These are phyloP conservation scores for Harringtonia lauricola DNA, from an alignment of 2,329 filamentous ascomycete species.

Conservation along the genomic window DNA sequence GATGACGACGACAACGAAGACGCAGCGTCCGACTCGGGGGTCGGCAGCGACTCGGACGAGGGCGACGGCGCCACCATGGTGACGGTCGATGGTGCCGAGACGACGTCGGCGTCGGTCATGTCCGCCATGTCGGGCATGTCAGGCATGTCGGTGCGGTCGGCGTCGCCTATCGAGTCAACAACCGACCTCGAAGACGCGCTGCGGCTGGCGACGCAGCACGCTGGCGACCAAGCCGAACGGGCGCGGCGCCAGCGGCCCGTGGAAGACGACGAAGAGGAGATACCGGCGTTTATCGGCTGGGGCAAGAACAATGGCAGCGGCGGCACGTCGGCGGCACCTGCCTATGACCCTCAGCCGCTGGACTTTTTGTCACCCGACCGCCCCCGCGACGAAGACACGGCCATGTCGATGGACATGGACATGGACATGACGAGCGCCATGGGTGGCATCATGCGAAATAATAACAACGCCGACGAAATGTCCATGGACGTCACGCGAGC, in stretches of 20 bases:
- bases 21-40: constrained; percentile 35
- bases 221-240: constrained; percentile 33
- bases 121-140: constrained; percentile 30
- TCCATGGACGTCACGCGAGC: constrained; percentile 91
- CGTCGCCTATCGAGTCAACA: constrained; percentile 52
- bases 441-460: constrained; percentile 27
- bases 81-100: constrained; percentile 71
- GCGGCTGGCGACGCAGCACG: constrained; percentile 61
- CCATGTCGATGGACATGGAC: constrained; percentile 27
- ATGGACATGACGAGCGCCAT: constrained; percentile 49
- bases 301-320: constrained; percentile 38
- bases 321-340: constrained; percentile 10
- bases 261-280: constrained; percentile 57
- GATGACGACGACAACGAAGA: constrained; percentile 41
- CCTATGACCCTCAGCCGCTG: constrained; percentile 6
- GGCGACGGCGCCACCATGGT: constrained; percentile 67
- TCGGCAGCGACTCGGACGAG: constrained; percentile 48
- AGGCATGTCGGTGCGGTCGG: constrained; percentile 38
- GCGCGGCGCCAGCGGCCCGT: constrained; percentile 45
- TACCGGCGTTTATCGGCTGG: constrained; percentile 66
- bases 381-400: constrained; percentile 27
- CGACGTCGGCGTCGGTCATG: constrained; percentile 55
- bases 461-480: constrained; percentile 38
- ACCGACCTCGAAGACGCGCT: constrained; percentile 68
- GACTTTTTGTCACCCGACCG: neutral